A percentile compares a stretch with the other conserved stretches of the same genome.
Evolutionary conservation across 2,329 filamentous ascomycete genomes (phyloP).

Genomic region (Fonsecaea nubica): DNA sequence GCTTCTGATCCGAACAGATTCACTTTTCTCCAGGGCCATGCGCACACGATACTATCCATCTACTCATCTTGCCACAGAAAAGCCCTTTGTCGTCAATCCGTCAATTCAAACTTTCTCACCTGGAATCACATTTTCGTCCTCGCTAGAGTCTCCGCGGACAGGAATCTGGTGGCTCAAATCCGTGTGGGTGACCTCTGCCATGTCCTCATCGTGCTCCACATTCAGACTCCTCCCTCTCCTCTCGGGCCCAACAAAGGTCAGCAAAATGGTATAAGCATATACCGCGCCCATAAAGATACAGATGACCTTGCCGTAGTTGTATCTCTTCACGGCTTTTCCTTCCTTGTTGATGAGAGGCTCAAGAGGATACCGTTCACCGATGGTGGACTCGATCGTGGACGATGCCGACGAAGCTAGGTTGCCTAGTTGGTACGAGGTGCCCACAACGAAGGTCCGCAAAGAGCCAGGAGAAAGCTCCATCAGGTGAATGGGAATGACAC

Average conservation of each 20-base stretch:
- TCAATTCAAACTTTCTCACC: constrained; percentile 25
- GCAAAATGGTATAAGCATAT: constrained; percentile 66
- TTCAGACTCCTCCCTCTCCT: constrained; percentile 55
- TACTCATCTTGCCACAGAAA: not conserved
- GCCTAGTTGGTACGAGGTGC: constrained; percentile 68
- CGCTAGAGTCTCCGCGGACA: constrained; percentile 28
- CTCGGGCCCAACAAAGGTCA: constrained; percentile 57
- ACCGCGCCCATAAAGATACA: constrained; percentile 92
- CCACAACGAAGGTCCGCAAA: constrained; percentile 68
- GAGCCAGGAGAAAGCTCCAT: constrained; percentile 68
- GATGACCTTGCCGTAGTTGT: constrained; percentile 82
- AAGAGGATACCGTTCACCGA: constrained; percentile 77
- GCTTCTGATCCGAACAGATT: too few relatives aligned
- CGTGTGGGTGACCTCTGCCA: constrained; percentile 48
- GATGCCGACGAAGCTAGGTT: constrained; percentile 67
- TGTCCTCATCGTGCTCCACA: constrained; percentile 55
- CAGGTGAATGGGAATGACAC: constrained; percentile 72
- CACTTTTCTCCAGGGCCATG: too few relatives aligned
- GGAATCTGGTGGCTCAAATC: constrained; percentile 29
- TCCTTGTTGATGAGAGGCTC: constrained; percentile 55
- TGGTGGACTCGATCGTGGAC: constrained; percentile 76
- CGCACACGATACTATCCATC: too few relatives aligned
- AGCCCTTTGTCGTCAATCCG: not conserved
- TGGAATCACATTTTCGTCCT: constrained; percentile 35
- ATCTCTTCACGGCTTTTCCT: constrained; percentile 56